A percentile compares a stretch with the other conserved stretches of the same genome.
These are phyloP conservation scores for Pythium aristosporum DNA, from an alignment of 352 stramenopile genomes.

Conservation along the genomic window DNA sequence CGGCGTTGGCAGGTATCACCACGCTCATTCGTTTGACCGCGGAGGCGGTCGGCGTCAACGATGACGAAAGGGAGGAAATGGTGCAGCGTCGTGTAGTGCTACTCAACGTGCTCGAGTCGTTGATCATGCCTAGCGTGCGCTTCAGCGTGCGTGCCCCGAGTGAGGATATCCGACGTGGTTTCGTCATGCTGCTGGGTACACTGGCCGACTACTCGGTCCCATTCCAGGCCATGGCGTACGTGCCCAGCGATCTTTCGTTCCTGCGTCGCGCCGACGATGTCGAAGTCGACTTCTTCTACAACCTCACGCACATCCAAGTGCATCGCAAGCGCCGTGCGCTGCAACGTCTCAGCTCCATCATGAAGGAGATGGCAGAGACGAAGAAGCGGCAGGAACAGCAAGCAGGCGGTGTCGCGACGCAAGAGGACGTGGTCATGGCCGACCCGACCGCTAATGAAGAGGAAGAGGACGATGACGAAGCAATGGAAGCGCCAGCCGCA, in stretches of 20 bases:
- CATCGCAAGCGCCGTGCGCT: conserved; percentile 94
- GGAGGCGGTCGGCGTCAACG: conserved; percentile 21
- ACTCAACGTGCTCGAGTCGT: conserved; percentile 79
- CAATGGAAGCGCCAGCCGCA: conserved; percentile 7
- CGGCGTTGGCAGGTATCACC: conserved; percentile 57
- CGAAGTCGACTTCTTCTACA: conserved; percentile 98
- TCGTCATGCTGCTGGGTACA: conserved; percentile 79
- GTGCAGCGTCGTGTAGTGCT: conserved; percentile 28
- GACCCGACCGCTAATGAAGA: conserved; percentile 1
- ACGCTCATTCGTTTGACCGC: conserved; percentile 52
- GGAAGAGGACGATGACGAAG: conserved; percentile 12
- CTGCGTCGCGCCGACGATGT: conserved; percentile 82
- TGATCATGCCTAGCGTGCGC: conserved; percentile 88
- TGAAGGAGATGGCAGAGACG: conserved; percentile 73
- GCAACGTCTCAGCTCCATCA: conserved; percentile 83
- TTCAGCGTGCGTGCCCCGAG: conserved; percentile 73
- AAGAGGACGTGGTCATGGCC: conserved; percentile 16
- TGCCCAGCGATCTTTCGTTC: conserved; percentile 67
- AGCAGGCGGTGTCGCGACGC: neutral
- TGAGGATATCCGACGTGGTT: conserved; percentile 81
- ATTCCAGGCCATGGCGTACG: conserved; percentile 46
- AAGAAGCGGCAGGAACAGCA: conserved; percentile 29
- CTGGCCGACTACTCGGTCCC: conserved; percentile 49
- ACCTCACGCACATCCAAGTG: conserved; percentile 98
- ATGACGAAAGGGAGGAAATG: conserved; percentile 24